Evolutionary conservation across 2,329 filamentous ascomycete genomes (phyloP).

Genomic region (Cladophialophora immunda): DNA sequence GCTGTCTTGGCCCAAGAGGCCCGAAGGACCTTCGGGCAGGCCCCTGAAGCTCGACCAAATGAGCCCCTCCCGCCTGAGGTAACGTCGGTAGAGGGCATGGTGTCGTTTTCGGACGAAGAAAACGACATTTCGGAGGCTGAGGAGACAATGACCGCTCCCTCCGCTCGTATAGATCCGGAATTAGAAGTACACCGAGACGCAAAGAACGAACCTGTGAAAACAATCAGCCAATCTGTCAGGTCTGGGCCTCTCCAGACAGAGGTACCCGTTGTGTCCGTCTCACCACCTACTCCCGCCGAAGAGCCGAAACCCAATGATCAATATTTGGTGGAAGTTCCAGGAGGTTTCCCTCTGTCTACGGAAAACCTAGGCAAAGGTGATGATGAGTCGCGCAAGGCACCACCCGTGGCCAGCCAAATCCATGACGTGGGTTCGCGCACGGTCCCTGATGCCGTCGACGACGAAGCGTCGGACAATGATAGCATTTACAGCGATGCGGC

Average conservation of each 20-base stretch:
- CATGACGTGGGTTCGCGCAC: neutral
- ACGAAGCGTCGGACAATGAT: conserved; percentile 43
- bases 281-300: conserved; percentile 58
- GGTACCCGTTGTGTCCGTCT: conserved; percentile 56
- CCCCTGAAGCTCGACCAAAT: conserved; percentile 46
- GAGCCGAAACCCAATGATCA: conserved; percentile 43
- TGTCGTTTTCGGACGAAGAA: conserved; percentile 69
- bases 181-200: neutral
- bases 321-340: conserved; percentile 63
- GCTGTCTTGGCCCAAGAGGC: conserved; percentile 58
- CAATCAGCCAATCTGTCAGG: conserved; percentile 17
- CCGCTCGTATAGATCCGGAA: conserved; percentile 1
- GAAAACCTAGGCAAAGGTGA: conserved; percentile 23
- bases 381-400: conserved; percentile 15
- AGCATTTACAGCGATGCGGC: conserved; percentile 57
- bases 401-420: neutral
- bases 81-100: conserved; percentile 72
- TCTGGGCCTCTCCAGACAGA: conserved; percentile 10
- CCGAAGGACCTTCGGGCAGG: conserved; percentile 40
- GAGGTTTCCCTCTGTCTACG: conserved; percentile 61
- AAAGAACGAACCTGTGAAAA: neutral
- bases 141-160: neutral
- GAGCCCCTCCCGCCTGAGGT: conserved; percentile 76
- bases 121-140: conserved; percentile 32
- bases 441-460: conserved; percentile 19